These are phyloP conservation scores for Fermentozyma sake DNA, from an alignment of 1,139 yeast genomes.

Conservation along the genomic window DNA sequence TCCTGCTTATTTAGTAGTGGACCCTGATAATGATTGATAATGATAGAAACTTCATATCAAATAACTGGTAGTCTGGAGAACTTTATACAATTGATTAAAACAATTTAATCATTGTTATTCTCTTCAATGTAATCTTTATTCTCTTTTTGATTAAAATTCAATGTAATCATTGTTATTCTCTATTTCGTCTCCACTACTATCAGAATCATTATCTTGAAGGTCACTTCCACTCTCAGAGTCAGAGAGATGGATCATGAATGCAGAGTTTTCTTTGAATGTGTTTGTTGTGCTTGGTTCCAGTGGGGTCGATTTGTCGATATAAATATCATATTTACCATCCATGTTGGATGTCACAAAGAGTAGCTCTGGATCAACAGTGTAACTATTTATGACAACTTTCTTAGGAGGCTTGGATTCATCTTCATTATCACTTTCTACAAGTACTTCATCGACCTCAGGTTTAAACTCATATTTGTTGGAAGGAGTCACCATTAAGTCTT, in stretches of 20 bases:
- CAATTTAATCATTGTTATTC: too few relatives aligned
- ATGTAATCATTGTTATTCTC: constrained; percentile 26
- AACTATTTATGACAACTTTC: constrained; percentile 27
- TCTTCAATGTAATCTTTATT: too few relatives aligned
- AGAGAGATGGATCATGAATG: constrained; percentile 8
- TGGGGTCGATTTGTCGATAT: constrained; percentile 17
- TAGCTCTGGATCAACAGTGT: constrained; percentile 27
- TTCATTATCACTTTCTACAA: constrained; percentile 22
- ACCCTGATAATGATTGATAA: too few relatives aligned
- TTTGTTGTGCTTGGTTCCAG: constrained; percentile 1
- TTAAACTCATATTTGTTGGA: constrained; percentile 14
- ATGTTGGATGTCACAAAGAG: constrained; percentile 17
- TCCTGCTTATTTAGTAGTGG: too few relatives aligned
- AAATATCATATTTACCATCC: constrained; percentile 25
- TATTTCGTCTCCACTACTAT: constrained; percentile 26
- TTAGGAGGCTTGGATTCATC: constrained; percentile 11
- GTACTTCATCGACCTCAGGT: constrained; percentile 23
- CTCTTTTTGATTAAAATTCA: too few relatives aligned
- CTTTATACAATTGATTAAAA: too few relatives aligned
- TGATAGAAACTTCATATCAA: too few relatives aligned
- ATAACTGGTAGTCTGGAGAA: too few relatives aligned
- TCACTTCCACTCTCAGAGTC: constrained; percentile 5
- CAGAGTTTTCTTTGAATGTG: constrained; percentile 9
- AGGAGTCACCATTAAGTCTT: constrained; percentile 21
- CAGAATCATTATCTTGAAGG: constrained; percentile 9